Evolutionary conservation across 805 yeast species (phyloP), one percentile per base, ranked within the genome.

Genomic region (Wickerhamomyces tratensis): DNA sequence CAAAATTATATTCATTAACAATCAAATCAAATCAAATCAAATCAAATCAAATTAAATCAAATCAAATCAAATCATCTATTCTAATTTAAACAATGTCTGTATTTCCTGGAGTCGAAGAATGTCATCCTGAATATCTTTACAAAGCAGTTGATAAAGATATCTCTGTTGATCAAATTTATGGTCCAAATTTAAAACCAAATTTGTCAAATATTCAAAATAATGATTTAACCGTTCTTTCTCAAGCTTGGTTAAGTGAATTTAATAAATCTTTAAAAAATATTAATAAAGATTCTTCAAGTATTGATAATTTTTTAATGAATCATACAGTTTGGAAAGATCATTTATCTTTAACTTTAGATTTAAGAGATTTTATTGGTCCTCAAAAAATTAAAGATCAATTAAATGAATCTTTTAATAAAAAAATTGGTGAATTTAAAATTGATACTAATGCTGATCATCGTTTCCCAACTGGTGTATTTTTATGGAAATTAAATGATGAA

Each of bases 321-420:
- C 61, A 62, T 43, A 51, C 60, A 1, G 45, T 57, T 34, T 65
- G 71, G 72, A 62, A 61, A 46, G 72, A 67, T 45, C 68, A 65
- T 46, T 49, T 63, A 33, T 47, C 59, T 14, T 49, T 65, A 31
- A 50, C 56, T 25, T 53, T 61, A 56, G 66, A 66, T 37, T 46
- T 62, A 33, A 61, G 60, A 34, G 61, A 59, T 43, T 59, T 52
- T 45, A 48, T 59, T 25, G 65, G 64, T n/a, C 49, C 57, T 7
- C 55, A 55, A 0, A 48, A 52, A 36, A 61, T 67, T 42, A 50
- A 54, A 38, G 35, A 45, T 12, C 46, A 44, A 7, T 36, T 60
- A 7, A 35, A 38, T 7, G 14, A 42, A 12, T 43, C 43, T 26
- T 49, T 53, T 20, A 47, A 50, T 9, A 49, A 58, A 34, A 46